These are phyloP conservation scores for Paxillus rubicundulus DNA, from an alignment of 768 basidiomycete genomes.

Conservation along the genomic window DNA sequence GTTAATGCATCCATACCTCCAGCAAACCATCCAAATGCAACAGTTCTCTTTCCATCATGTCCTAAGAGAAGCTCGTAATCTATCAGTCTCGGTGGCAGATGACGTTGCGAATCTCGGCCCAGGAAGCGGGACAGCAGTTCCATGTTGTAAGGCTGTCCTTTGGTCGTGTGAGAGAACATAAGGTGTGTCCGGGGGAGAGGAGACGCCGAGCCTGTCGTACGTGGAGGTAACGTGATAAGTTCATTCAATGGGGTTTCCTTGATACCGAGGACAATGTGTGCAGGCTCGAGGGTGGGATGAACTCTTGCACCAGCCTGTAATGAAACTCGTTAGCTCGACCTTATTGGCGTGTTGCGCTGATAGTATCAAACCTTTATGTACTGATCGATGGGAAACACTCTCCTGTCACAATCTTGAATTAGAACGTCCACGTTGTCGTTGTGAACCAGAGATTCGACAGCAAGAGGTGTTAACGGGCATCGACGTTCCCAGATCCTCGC, in stretches of 20 bases:
- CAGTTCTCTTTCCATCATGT: slow-evolving; percentile 64
- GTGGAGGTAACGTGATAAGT: slow-evolving; percentile 43
- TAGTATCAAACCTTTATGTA: slow-evolving; percentile 55
- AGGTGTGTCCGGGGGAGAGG: slow-evolving; percentile 63
- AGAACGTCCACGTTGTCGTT: slow-evolving; percentile 61
- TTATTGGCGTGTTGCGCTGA: background rate
- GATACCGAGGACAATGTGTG: slow-evolving; percentile 82
- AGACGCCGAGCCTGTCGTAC: slow-evolving; percentile 10
- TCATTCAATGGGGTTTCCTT: slow-evolving; percentile 78
- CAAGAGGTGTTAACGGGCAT: slow-evolving; percentile 76
- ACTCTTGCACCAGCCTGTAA: slow-evolving; percentile 75
- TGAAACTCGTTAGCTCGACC: slow-evolving; percentile 1
- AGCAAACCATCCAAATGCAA: slow-evolving; percentile 91
- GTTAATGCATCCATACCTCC: slow-evolving; percentile 54
- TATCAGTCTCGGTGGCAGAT: slow-evolving; percentile 52
- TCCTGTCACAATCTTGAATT: slow-evolving; percentile 71
- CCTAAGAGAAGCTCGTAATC: slow-evolving; percentile 84
- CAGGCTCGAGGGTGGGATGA: slow-evolving; percentile 50
- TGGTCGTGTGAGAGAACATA: slow-evolving; percentile 92
- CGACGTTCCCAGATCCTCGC: slow-evolving; percentile 84
- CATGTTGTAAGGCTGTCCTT: slow-evolving; percentile 86
- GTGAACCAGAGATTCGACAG: slow-evolving; percentile 58
- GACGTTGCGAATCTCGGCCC: slow-evolving; percentile 21
- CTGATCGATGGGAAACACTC: slow-evolving; percentile 65
- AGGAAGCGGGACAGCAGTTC: slow-evolving; percentile 69